Base-by-base conservation (phyloP, 306 rosid genomes). In the Calophaca sinica region DNA sequence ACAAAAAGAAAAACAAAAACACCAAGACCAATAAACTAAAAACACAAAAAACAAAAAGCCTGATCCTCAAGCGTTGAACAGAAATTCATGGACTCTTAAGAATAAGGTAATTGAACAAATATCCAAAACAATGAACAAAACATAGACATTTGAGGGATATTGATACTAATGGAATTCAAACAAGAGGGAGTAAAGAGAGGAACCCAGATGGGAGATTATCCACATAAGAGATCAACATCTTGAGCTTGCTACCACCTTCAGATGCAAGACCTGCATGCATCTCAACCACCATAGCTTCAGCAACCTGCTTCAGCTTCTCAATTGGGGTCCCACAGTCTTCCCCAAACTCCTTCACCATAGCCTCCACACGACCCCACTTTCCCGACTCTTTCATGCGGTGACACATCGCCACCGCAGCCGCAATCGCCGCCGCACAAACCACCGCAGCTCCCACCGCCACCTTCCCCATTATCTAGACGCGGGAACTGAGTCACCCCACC, bases 181-280 rank as follows among this genome's bases (percentile, higher is more conserved):
- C 0, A 41, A 51, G 41, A 53, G 3, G 0, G 35, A 54, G 46
- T 5, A 38, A 72, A 61, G 54, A 5, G 6, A 61, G 50, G 31
- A 42, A 96, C 99, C 99, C 99, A 32, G 96, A 84, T 65, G 99
- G 99, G 46, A 92, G 98, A 72, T 96, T 92, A 60, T 96, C 96
- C 1, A 96, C 99, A 78, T 68, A 90, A 83, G 92, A 85, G 75
- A 96, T 96, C 76, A 96, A 75, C 99, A 96, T 96, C 97, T 96
- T 92, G 75, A 96, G 92, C 83, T 89, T 92, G 88, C 94, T 90
- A 15, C 91, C 97, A 42, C 98, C 99, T 54, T 96, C 98, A 29
- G 96, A 90, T 14, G 97, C 99, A 41, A 96, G 98, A 36, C 99
- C 99, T 0, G 93, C 97, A 76, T 90, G 91, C 99, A 96, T 96